Percentiles rank a stretch among this genome's conserved stretches.
These are phyloP conservation scores for Mycena polygramma DNA, from an alignment of 768 basidiomycete genomes.

Conservation along the genomic window DNA sequence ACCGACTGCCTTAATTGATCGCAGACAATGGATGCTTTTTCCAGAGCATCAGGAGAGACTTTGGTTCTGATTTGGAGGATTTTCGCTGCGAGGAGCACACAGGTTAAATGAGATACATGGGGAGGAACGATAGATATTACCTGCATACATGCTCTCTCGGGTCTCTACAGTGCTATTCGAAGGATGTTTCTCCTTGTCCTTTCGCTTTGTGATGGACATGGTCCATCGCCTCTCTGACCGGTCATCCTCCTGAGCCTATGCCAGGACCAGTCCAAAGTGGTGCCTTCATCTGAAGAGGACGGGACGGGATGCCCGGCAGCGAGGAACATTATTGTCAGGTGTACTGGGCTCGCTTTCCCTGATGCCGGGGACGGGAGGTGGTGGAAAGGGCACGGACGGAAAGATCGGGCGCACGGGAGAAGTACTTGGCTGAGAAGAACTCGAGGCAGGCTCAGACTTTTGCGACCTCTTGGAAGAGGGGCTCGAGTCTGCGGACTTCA, in stretches of 20 bases:
- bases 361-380: conserved; percentile 32
- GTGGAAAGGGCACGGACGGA: conserved; percentile 35
- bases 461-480: conserved; percentile 33
- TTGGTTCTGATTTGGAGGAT: conserved; percentile 65
- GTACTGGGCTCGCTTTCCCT: conserved; percentile 28
- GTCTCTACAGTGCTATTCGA: conserved; percentile 66
- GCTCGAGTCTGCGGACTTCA: conserved; percentile 47
- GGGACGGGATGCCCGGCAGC: conserved; percentile 68
- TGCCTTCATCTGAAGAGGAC: conserved; percentile 74
- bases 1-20: conserved; percentile 78
- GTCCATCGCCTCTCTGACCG: conserved; percentile 71
- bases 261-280: conserved; percentile 83
- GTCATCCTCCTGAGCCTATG: conserved; percentile 60
- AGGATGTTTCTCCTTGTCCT: conserved; percentile 64
- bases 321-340: neutral
- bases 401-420: conserved; percentile 37
- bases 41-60: conserved; percentile 65
- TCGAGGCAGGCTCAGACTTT: conserved; percentile 43
- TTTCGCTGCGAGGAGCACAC: conserved; percentile 59
- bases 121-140: conserved; percentile 48
- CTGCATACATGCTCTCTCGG: conserved; percentile 69
- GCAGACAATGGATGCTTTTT: conserved; percentile 73
- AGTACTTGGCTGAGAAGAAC: conserved; percentile 42
- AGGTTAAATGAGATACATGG: conserved; percentile 7
- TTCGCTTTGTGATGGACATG: conserved; percentile 69